Percentiles rank a stretch among this genome's conserved stretches.
These are phyloP conservation scores for Scleroderma bovista DNA, from an alignment of 768 basidiomycete genomes.

Conservation along the genomic window DNA sequence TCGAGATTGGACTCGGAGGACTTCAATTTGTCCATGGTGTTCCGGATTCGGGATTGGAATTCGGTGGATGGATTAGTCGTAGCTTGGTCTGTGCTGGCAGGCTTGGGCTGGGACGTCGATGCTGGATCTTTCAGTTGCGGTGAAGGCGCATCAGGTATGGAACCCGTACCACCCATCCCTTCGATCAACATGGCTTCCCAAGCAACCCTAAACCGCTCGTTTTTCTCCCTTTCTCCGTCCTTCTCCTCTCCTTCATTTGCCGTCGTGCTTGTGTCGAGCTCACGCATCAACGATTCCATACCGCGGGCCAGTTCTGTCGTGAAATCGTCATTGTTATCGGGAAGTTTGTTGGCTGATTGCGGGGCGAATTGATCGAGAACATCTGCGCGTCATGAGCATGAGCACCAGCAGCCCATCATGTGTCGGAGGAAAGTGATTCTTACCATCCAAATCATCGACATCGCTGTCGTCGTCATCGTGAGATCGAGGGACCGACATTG, in stretches of 20 bases:
- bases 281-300: slow-evolving; percentile 40
- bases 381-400: no score
- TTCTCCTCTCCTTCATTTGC: background rate
- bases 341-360: no score
- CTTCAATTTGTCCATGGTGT: slow-evolving; percentile 70
- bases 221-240: slow-evolving; percentile 20
- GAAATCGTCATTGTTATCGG: slow-evolving; percentile 18
- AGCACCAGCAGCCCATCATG: no score
- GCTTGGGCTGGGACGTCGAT: background rate
- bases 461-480: no score
- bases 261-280: slow-evolving; percentile 11
- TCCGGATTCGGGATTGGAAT: slow-evolving; percentile 67
- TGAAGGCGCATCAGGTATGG: slow-evolving; percentile 6
- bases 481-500: no score
- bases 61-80: slow-evolving; percentile 10
- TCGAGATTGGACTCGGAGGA: slow-evolving; percentile 51
- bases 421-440: no score
- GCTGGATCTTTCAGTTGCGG: background rate
- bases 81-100: background rate
- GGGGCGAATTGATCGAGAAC: no score
- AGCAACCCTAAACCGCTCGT: slow-evolving; percentile 45
- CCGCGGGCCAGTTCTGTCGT: slow-evolving; percentile 34
- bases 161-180: slow-evolving; percentile 42
- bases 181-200: slow-evolving; percentile 73
- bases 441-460: no score